Base-by-base conservation (phyloP, 345 rosid genomes). In the Lepidium sativum region DNA sequence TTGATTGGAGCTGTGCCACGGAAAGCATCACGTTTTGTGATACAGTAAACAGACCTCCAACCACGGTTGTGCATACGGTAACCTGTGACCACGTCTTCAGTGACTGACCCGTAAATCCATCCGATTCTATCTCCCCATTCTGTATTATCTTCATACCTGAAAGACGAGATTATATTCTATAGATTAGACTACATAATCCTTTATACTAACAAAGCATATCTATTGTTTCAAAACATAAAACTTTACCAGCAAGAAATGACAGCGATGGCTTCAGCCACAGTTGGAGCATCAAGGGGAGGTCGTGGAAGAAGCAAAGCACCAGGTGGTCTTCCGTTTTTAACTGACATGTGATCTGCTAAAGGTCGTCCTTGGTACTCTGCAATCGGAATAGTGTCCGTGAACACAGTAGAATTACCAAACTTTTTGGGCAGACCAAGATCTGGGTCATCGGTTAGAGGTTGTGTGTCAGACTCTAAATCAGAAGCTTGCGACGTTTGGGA, bases 61-160 rank as follows among this genome's bases (percentile, higher is more conserved):
- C 98, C 98, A 3, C 98, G 88, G 82, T 92, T 92, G 76, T 92
- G 98, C 97, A 92, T 92, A 43, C 98, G 79, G 52, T 89, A 92
- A 1, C 98, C 98, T 0, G 98, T 92, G 18, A 92, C 95, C 58
- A 92, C 98, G 29, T 91, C 96, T 69, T 74, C 78, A 21, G 78
- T 74, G 31, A 74, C 78, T 6, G 78, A 74, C 14, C 78, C 78
- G 23, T 91, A 91, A 48, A 91, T 91, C 98, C 98, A 92, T 12
- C 98, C 98, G 34, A 85, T 65, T 71, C 85, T 85, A 0, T 81
- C 79, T 17, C 98, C 97, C 97, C 98, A 92, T 34, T 87, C 98
- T 0, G 97, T 89, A 68, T 87, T 92, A 65, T 92, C 95, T 75
- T 92, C 98, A 67, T 84, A 91, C 73, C 77, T 73, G 60, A 31